Percentiles rank a stretch among this genome's conserved stretches.
phyloP scores from a whole-genome alignment of 306 rosid species.

The Cucumis melo region DNA sequence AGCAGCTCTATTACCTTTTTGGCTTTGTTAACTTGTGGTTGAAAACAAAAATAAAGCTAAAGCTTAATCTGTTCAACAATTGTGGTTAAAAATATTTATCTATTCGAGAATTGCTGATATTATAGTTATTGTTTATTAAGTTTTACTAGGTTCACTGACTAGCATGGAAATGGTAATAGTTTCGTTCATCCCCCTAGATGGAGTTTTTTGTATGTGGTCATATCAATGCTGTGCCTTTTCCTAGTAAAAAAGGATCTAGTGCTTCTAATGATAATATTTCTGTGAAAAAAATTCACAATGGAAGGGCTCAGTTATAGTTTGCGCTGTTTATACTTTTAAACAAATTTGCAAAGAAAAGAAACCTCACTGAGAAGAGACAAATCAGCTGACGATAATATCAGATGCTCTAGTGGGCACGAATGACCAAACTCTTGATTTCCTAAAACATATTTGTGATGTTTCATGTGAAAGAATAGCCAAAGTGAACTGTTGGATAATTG shows the following conservation, averaged over 20 bases:
- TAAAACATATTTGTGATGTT: constrained; percentile 1
- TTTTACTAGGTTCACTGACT: neutral
- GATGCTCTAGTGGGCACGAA: neutral
- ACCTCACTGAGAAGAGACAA: neutral
- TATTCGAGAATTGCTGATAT: neutral
- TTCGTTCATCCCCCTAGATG: neutral
- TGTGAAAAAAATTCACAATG: neutral
- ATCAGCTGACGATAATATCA: too few species aligned
- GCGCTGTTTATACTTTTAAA: neutral
- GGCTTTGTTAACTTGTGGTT: constrained; percentile 4
- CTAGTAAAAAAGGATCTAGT: neutral
- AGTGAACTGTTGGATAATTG: neutral
- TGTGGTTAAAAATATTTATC: neutral
- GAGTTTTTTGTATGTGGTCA: neutral
- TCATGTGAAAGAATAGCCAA: neutral
- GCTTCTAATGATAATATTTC: neutral
- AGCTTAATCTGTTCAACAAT: neutral
- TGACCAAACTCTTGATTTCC: neutral
- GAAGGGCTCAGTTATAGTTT: neutral
- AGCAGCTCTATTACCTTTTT: constrained; percentile 18
- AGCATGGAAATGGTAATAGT: neutral
- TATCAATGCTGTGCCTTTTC: neutral
- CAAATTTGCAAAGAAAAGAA: neutral
- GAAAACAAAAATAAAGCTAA: neutral
- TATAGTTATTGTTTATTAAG: neutral